Conservation (phyloP, 1,284 basidiomycete genomes). For the Vanrija pseudolonga region DNA sequence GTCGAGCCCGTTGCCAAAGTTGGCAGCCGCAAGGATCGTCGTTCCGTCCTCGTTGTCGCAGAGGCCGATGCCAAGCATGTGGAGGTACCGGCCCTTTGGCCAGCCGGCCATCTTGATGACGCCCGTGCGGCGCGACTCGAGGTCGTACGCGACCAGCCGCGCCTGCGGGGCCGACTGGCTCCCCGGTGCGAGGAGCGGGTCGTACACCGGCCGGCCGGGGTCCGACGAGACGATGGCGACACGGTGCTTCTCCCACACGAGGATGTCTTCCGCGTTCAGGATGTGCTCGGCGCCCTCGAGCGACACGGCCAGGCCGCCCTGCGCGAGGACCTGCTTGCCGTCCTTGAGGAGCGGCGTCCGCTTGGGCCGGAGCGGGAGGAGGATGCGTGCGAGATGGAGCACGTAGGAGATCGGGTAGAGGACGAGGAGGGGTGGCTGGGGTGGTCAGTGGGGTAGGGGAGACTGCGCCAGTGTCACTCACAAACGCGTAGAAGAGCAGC, state of each 20-base stretch:
- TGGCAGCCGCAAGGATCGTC: conserved; percentile 5
- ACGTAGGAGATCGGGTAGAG: conserved; percentile 10
- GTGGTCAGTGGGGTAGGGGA: too few species aligned
- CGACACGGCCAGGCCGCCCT: too few species aligned
- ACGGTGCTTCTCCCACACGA: background rate
- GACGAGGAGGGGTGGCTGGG: conserved; percentile 8
- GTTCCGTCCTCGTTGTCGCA: background rate
- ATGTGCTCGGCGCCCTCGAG: background rate
- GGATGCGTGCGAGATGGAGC: background rate
- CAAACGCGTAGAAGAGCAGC: too few species aligned
- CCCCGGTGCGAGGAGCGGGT: conserved; percentile 3
- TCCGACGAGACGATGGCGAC: conserved; percentile 5
- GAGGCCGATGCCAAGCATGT: conserved; percentile 6
- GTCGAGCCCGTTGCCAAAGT: background rate
- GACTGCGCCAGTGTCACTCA: too few species aligned
- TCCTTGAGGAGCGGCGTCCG: background rate
- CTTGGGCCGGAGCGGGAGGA: background rate
- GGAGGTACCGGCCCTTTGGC: background rate
- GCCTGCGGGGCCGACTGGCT: background rate
- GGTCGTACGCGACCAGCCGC: background rate
- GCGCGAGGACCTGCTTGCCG: background rate
- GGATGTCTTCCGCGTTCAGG: conserved; percentile 4
- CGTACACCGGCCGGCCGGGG: conserved; percentile 1
- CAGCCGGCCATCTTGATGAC: background rate
- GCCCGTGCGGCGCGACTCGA: background rate